phyloP scores from a whole-genome alignment of 352 stramenopile genomes.

The Peronospora farinosa region DNA sequence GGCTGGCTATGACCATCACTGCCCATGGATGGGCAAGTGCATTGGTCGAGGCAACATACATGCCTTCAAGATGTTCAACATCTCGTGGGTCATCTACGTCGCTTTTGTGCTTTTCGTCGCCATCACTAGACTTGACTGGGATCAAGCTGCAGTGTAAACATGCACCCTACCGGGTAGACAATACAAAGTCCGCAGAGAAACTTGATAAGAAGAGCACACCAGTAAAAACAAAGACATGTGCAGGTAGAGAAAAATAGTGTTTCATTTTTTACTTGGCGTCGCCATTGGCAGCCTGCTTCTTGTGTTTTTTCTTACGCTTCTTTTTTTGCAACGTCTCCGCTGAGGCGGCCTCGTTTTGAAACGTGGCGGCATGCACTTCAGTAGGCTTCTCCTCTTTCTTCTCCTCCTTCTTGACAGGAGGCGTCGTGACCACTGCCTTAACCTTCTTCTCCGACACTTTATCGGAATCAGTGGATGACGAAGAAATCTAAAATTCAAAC shows the following conservation, averaged over 20 bases:
- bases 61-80: constrained; percentile 88
- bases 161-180: neutral
- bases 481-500: constrained; percentile 11
- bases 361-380: constrained; percentile 12
- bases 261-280: constrained; percentile 19
- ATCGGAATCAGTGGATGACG: constrained; percentile 38
- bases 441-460: constrained; percentile 31
- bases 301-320: constrained; percentile 54
- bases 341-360: constrained; percentile 3
- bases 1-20: constrained; percentile 87
- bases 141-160: constrained; percentile 29
- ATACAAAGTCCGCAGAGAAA: constrained; percentile 6
- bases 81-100: constrained; percentile 76
- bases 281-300: constrained; percentile 16
- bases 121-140: constrained; percentile 53
- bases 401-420: constrained; percentile 29
- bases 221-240: neutral
- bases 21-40: constrained; percentile 92
- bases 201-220: neutral
- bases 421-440: constrained; percentile 20
- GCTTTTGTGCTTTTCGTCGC: constrained; percentile 66
- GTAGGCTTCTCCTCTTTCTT: constrained; percentile 24
- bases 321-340: constrained; percentile 41
- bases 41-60: constrained; percentile 89
- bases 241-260: neutral